A percentile compares a stretch with the other conserved stretches of the same genome.
phyloP scores from a whole-genome alignment of 1,284 basidiomycete genomes.

The Boletus calvinii region DNA sequence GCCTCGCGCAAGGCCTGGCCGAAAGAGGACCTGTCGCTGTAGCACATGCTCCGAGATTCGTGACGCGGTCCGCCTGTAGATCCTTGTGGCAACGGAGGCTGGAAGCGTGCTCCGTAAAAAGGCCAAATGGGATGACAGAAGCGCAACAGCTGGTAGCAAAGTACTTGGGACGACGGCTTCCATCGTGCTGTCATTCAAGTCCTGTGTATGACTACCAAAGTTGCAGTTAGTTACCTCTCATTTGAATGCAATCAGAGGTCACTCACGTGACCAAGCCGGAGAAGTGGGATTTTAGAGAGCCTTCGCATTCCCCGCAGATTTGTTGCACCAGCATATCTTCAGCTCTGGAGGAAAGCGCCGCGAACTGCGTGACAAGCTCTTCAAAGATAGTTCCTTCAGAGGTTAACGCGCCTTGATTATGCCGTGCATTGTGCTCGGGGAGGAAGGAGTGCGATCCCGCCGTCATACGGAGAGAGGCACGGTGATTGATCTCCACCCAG shows the following conservation, averaged over 20 bases:
- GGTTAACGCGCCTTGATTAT: conserved; percentile 14
- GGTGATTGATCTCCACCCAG: conserved; percentile 72
- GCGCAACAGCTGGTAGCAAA: conserved; percentile 68
- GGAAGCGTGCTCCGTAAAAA: conserved; percentile 64
- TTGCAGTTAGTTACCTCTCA: conserved; percentile 1
- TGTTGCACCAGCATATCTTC: conserved; percentile 86
- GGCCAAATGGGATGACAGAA: conserved; percentile 70
- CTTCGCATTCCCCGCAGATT: conserved; percentile 76
- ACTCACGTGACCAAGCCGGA: conserved; percentile 43
- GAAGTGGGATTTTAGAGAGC: conserved; percentile 70
- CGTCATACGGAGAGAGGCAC: conserved; percentile 52
- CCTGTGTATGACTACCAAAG: conserved; percentile 22
- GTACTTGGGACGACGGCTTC: conserved; percentile 61
- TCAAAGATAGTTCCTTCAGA: conserved; percentile 75
- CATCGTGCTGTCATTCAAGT: conserved; percentile 30
- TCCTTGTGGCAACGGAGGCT: conserved; percentile 45
- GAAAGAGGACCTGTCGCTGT: conserved; percentile 78
- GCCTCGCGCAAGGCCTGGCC: conserved; percentile 58
- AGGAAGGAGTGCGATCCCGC: conserved; percentile 49
- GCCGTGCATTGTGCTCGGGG: conserved; percentile 39
- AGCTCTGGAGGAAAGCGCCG: conserved; percentile 60
- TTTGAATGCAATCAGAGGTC: background rate
- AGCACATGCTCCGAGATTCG: conserved; percentile 72
- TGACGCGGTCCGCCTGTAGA: conserved; percentile 71
- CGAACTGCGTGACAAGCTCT: conserved; percentile 64